Conservation (phyloP, 2,329 filamentous ascomycete species). For the Phymatotrichopsis omnivora region DNA sequence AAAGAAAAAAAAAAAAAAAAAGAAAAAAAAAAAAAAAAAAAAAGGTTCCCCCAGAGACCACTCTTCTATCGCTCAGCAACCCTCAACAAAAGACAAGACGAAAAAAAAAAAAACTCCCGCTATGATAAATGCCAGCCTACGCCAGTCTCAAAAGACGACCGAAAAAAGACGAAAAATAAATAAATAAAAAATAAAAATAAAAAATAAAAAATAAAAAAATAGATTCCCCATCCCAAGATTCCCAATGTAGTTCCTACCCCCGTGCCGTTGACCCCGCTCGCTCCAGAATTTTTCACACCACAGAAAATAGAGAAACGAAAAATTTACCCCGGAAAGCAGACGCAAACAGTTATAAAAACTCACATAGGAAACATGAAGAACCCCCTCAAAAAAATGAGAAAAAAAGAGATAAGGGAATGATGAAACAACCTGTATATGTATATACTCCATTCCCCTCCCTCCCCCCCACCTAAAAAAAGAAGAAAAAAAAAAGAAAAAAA, state of each 20-base stretch:
- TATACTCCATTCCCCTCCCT: neutral
- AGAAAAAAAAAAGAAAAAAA: slow-evolving; percentile 3
- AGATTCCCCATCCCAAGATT: neutral
- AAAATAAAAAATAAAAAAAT: neutral
- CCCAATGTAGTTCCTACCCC: neutral
- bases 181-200: neutral
- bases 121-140: no score
- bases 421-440: neutral
- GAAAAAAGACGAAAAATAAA: neutral
- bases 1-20: slow-evolving; percentile 1
- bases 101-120: neutral
- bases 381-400: neutral
- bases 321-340: neutral
- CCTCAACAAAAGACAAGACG: no score
- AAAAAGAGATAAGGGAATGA: neutral
- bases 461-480: no score
- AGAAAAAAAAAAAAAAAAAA: no score
- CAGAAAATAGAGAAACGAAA: slow-evolving; percentile 8
- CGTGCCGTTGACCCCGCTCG: neutral
- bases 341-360: neutral
- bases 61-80: no score
- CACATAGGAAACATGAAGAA: neutral
- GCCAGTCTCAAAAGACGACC: slow-evolving; percentile 5
- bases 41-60: no score
- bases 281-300: slow-evolving; percentile 1